A percentile compares a stretch with the other conserved stretches of the same genome.
phyloP scores from a whole-genome alignment of 306 rosid species.

The Styphnolobium japonicum region DNA sequence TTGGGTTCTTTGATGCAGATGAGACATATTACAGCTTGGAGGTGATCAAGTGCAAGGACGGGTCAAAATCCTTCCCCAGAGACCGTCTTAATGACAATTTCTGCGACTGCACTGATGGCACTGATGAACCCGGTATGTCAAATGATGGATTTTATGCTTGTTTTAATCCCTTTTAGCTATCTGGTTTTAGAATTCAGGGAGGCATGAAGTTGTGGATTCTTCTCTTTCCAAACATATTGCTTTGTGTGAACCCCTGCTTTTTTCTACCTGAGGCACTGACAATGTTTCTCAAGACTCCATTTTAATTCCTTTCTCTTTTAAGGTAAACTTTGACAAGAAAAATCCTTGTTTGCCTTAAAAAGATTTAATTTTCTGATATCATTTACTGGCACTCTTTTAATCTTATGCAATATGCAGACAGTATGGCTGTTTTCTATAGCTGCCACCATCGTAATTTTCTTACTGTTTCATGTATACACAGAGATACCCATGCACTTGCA shows the following conservation, averaged over 20 bases:
- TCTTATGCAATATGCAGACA: conserved; percentile 8
- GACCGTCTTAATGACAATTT: conserved; percentile 80
- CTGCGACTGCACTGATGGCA: conserved; percentile 88
- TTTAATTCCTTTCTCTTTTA: background rate
- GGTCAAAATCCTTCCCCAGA: conserved; percentile 62
- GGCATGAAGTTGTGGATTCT: background rate
- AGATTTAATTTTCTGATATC: background rate
- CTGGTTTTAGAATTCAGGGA: background rate
- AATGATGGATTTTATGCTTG: background rate
- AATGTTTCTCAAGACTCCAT: background rate
- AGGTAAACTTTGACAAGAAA: background rate
- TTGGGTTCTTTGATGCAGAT: conserved; percentile 53
- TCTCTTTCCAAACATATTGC: background rate
- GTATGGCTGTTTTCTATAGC: background rate
- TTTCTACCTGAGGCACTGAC: background rate
- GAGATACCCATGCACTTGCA: background rate
- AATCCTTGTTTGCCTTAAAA: background rate
- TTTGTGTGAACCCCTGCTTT: background rate
- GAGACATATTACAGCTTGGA: conserved; percentile 58
- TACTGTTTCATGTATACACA: background rate
- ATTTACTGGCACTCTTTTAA: background rate
- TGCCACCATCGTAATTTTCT: background rate
- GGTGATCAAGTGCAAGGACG: conserved; percentile 73
- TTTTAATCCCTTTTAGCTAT: background rate
- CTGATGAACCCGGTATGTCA: conserved; percentile 81